Evolutionary conservation across 179 eudicot species (phyloP), one percentile per base, ranked within the genome.

Genomic region (Silene noctiflora): DNA sequence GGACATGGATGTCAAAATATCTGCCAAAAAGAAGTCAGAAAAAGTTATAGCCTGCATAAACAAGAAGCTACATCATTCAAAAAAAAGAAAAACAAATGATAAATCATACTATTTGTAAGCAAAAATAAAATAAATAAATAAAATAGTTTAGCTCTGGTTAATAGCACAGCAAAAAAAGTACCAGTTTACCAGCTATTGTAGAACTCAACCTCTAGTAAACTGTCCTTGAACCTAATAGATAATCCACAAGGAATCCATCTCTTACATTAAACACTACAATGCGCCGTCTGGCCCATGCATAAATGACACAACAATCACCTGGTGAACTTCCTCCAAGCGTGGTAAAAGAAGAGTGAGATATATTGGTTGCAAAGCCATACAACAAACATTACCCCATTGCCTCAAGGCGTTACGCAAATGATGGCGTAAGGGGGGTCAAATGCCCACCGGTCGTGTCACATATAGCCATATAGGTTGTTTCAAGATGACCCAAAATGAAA

Each of bases 21-120:
- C 99, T 83, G 98, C 99, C 89, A 95, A 83, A 79, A 95, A 95
- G 86, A 95, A 95, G 81, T 91, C 99, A 59, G 99, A 88, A 86
- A 95, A 95, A 75, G 98, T 66, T 80, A 95, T 91, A 77, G 99
- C 98, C 99, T 95, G 96, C 79, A 81, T 68, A 29, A 77, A 81
- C 63, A 82, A 84, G 69, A 75, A 61, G 48, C 35, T 27, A 20
- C 8, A 22, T 72, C 6, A 59, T 66, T 25, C 51, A 48, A 19
- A 53, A 77, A 25, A 42, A 16, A 48, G 19, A 53, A 77, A 25
- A 42, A 16, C 17, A 14, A 22, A 16, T 63, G 12, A 33, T 13
- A 12, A 21, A 63, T 13, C 10, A 7, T 20, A n/a, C 42, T 64
- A 27, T 53, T 27, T 10, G n/a, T 3, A 61, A 61, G 51, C 53